Evolutionary conservation across 2,329 filamentous ascomycete species (phyloP).

Genomic region (Fusarium sp.): DNA sequence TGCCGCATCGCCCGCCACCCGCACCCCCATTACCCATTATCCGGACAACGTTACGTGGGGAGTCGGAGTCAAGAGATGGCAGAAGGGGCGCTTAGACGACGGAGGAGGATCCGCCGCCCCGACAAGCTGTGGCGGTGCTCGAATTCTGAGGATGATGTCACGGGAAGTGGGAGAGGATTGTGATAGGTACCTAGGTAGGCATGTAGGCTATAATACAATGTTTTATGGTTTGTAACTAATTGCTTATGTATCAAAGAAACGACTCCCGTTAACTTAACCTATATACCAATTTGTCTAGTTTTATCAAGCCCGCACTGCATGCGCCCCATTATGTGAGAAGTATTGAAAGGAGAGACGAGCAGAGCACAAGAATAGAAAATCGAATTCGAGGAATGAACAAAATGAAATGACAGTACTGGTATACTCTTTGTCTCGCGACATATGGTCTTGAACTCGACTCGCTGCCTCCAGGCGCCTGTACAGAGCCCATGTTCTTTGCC

Average conservation of each 20-base stretch:
- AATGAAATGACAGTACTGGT: background rate
- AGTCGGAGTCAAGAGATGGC: background rate
- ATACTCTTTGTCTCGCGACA: constrained; percentile 17
- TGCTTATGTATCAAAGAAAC: background rate
- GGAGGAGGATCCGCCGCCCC: constrained; percentile 20
- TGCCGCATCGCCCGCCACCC: background rate
- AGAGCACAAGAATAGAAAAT: background rate
- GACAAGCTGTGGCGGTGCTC: constrained; percentile 1
- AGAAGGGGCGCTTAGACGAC: background rate
- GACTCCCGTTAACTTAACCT: background rate
- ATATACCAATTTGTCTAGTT: constrained; percentile 6
- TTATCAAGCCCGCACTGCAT: background rate
- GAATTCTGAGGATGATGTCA: constrained; percentile 1
- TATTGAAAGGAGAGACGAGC: background rate
- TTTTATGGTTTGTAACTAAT: background rate
- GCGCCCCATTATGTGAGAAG: background rate
- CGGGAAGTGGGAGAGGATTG: background rate
- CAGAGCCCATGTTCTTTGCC: background rate
- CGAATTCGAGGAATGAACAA: background rate
- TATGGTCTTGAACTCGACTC: background rate
- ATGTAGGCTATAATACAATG: background rate
- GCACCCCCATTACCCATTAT: constrained; percentile 6
- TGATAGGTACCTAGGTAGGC: background rate
- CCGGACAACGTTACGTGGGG: constrained; percentile 8
- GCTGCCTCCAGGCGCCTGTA: background rate